These are phyloP conservation scores for Dioszegia crocea DNA, from an alignment of 768 basidiomycete species.

Conservation along the genomic window DNA sequence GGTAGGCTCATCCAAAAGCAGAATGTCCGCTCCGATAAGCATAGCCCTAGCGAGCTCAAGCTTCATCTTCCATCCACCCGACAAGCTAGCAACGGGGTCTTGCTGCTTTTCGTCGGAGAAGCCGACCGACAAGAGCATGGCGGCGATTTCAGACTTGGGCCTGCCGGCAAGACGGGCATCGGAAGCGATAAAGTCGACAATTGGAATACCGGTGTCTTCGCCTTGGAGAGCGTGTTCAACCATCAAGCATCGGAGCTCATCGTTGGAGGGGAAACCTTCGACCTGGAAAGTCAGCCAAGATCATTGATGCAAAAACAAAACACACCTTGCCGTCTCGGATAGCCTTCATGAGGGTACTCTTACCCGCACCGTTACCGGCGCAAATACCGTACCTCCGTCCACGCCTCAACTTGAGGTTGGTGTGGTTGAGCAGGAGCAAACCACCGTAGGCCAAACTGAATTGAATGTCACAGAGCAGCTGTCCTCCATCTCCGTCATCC, in stretches of 20 bases:
- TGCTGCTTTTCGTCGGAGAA: constrained; percentile 81
- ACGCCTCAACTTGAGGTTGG: constrained; percentile 78
- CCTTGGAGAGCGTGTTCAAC: constrained; percentile 96
- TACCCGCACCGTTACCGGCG: constrained; percentile 93
- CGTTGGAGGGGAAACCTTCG: constrained; percentile 90
- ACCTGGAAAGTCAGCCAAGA: constrained; percentile 34
- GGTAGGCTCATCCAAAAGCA: constrained; percentile 47
- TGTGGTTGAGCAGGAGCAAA: constrained; percentile 88
- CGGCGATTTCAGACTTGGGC: constrained; percentile 67
- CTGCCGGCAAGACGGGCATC: constrained; percentile 66
- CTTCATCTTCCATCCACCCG: constrained; percentile 99
- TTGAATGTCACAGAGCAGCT: constrained; percentile 82
- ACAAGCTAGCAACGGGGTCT: constrained; percentile 80
- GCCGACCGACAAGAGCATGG: constrained; percentile 79
- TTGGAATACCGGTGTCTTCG: constrained; percentile 74
- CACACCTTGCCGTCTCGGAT: constrained; percentile 76
- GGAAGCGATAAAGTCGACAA: constrained; percentile 84
- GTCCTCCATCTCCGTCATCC: constrained; percentile 66
- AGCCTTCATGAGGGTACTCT: constrained; percentile 92
- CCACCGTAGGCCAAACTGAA: constrained; percentile 97
- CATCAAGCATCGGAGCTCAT: constrained; percentile 84
- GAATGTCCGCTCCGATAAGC: constrained; percentile 74
- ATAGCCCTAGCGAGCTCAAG: constrained; percentile 92
- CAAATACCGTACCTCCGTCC: constrained; percentile 93
- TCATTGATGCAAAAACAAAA: constrained; percentile 48